These are phyloP conservation scores for Starmerella bombi DNA, from an alignment of 805 yeast genomes.

Conservation along the genomic window DNA sequence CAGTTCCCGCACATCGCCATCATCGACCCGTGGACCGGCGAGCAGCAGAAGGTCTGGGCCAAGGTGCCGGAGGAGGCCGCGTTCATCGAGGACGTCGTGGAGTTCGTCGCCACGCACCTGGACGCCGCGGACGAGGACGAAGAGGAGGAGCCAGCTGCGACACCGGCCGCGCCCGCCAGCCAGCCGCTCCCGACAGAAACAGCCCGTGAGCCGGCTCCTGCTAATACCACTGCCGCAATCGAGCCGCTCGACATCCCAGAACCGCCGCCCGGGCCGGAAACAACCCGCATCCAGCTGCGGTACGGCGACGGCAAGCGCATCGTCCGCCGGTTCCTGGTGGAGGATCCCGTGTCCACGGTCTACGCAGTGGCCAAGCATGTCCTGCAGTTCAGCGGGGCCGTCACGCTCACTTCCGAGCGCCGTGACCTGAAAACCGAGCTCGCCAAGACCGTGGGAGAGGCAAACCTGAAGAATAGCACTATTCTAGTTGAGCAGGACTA, in stretches of 20 bases:
- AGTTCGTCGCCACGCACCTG: slow-evolving; percentile 36
- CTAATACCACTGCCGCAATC: slow-evolving; percentile 35
- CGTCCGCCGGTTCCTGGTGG: slow-evolving; percentile 50
- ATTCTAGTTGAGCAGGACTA: slow-evolving; percentile 46
- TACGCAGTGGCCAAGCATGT: slow-evolving; percentile 56
- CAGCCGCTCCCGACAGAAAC: background rate
- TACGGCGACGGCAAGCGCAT: slow-evolving; percentile 75
- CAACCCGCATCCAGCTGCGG: slow-evolving; percentile 70
- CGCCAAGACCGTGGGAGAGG: slow-evolving; percentile 49
- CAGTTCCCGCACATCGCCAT: slow-evolving; percentile 78
- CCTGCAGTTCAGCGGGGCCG: slow-evolving; percentile 24
- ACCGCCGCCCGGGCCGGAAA: slow-evolving; percentile 43
- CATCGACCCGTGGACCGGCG: slow-evolving; percentile 92
- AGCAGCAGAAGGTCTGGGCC: slow-evolving; percentile 67
- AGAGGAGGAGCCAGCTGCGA: background rate
- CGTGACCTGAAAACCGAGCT: slow-evolving; percentile 43
- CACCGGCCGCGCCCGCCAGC: background rate
- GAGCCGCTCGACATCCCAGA: slow-evolving; percentile 44
- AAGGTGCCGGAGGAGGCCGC: slow-evolving; percentile 43
- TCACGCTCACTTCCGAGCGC: slow-evolving; percentile 43
- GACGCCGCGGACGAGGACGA: background rate
- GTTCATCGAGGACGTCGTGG: slow-evolving; percentile 57
- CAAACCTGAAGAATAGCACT: slow-evolving; percentile 74
- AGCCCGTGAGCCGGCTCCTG: slow-evolving; percentile 1
- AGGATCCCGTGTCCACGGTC: slow-evolving; percentile 45